phyloP scores from a whole-genome alignment of 2,329 filamentous ascomycete species.

The Exophiala dermatitidis region DNA sequence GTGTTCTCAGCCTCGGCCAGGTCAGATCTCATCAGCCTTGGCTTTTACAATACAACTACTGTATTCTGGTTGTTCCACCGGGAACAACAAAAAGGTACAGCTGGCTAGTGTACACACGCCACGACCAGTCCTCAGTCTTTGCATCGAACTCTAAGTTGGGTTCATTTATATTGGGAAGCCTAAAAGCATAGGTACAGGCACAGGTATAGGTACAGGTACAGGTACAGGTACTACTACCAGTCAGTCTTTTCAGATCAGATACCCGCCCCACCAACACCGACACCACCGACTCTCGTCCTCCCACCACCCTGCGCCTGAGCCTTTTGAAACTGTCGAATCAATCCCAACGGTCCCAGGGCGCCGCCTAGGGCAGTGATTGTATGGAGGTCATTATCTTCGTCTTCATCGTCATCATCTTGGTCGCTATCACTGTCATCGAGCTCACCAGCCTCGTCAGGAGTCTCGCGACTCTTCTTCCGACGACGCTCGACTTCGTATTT shows the following conservation, averaged over 20 bases:
- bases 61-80: too few species aligned
- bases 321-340: conserved; percentile 62
- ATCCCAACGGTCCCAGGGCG: conserved; percentile 53
- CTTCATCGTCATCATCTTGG: conserved; percentile 38
- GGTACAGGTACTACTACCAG: neutral
- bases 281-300: conserved; percentile 9
- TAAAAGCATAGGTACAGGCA: too few species aligned
- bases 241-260: neutral
- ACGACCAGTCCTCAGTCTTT: too few species aligned
- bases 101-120: too few species aligned
- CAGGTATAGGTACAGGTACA: too few species aligned
- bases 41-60: too few species aligned
- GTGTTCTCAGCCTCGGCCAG: too few species aligned
- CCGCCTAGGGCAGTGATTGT: conserved; percentile 32
- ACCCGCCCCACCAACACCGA: conserved; percentile 6
- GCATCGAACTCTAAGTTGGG: too few species aligned
- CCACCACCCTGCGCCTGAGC: conserved; percentile 39
- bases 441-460: too few species aligned
- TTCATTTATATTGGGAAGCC: too few species aligned
- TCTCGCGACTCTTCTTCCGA: conserved; percentile 20
- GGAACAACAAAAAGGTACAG: too few species aligned
- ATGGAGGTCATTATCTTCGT: conserved; percentile 24
- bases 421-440: conserved; percentile 24
- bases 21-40: too few species aligned
- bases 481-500: conserved; percentile 32